phyloP scores from a whole-genome alignment of 208 protist species.

The Crithidia brevicula region DNA sequence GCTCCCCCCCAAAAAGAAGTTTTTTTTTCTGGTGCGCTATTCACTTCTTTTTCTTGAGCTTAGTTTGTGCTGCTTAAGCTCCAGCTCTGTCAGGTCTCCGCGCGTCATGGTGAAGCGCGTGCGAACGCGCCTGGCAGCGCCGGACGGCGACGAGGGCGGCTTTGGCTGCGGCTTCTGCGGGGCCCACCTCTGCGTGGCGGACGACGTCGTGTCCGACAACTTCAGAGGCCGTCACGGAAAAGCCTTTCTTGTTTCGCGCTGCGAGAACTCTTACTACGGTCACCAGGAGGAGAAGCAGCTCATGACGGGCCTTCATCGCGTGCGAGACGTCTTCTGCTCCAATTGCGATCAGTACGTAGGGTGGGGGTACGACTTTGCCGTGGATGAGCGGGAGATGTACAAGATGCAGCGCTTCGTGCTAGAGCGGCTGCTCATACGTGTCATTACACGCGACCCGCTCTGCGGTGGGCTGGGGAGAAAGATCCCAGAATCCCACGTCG shows the following conservation, averaged over 20 bases:
- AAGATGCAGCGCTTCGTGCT: slow-evolving; percentile 84
- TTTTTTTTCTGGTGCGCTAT: background rate
- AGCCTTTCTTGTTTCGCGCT: slow-evolving; percentile 73
- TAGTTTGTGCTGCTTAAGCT: no score
- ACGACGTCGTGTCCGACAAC: slow-evolving; percentile 71
- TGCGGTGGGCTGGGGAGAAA: slow-evolving; percentile 21
- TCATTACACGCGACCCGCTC: slow-evolving; percentile 22
- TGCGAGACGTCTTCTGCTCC: slow-evolving; percentile 79
- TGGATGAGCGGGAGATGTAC: slow-evolving; percentile 78
- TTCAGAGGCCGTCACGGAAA: slow-evolving; percentile 79
- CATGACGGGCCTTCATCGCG: slow-evolving; percentile 79
- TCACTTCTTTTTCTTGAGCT: no score
- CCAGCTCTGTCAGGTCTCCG: no score
- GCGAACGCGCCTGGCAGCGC: slow-evolving; percentile 44
- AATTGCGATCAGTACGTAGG: slow-evolving; percentile 78
- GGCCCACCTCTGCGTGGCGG: slow-evolving; percentile 61
- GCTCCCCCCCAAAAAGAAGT: no score
- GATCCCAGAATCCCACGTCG: slow-evolving; percentile 14
- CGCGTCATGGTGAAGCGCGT: slow-evolving; percentile 50
- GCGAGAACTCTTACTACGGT: slow-evolving; percentile 77
- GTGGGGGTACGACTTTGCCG: slow-evolving; percentile 85
- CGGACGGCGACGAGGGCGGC: slow-evolving; percentile 32
- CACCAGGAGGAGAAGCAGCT: slow-evolving; percentile 79
- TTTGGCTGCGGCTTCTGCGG: slow-evolving; percentile 81
- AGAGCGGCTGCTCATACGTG: slow-evolving; percentile 61